Base-by-base conservation (phyloP, 202 grass and related monocot genomes). In the Eragrostis tef region DNA sequence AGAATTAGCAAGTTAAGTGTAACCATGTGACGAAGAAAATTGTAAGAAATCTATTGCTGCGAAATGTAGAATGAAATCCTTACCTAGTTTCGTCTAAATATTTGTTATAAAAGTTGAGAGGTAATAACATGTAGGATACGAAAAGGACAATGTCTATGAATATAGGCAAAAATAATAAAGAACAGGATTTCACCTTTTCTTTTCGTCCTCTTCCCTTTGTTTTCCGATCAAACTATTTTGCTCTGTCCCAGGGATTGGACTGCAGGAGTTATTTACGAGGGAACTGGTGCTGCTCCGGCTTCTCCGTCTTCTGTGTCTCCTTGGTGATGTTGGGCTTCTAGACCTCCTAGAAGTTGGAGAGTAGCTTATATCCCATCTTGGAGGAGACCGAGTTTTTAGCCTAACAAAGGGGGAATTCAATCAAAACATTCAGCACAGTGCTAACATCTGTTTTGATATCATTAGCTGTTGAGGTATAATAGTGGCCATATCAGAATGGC, bases 181-280 rank as follows among this genome's bases (percentile, higher is more conserved):
- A 15, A 77, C 25, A 70, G 10, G 9, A 11, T 9, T 54, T 73
- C 49, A 87, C 79, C 85, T 77, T 64, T 87, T 87, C 56, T 71
- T 87, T 78, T 87, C 79, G 81, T 85, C 80, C 74, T 79, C 86
- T 21, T 79, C 81, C 71, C 25, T 86, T 70, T 86, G 88, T 29
- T 83, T 90, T 26, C 47, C 53, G 20, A 86, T 57, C 36, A 73
- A 41, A 57, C 51, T 83, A 15, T 70, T 63, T 31, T 79, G 80
- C 46, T 86, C 79, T 70, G 74, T 79, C 61, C 10, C 79, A 11
- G 21, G 74, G 78, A 75, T 90, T 74, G 84, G 74, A 49, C 84
- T 86, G 20, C 9, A 3, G 11, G 88, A 79, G 68, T 83, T 83
- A 63, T 83, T 69, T 70, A 79, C 63, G 7, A 82, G 48, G 8